These are phyloP conservation scores for Globisporangium irregulare DNA, from an alignment of 352 stramenopile genomes.

Conservation along the genomic window DNA sequence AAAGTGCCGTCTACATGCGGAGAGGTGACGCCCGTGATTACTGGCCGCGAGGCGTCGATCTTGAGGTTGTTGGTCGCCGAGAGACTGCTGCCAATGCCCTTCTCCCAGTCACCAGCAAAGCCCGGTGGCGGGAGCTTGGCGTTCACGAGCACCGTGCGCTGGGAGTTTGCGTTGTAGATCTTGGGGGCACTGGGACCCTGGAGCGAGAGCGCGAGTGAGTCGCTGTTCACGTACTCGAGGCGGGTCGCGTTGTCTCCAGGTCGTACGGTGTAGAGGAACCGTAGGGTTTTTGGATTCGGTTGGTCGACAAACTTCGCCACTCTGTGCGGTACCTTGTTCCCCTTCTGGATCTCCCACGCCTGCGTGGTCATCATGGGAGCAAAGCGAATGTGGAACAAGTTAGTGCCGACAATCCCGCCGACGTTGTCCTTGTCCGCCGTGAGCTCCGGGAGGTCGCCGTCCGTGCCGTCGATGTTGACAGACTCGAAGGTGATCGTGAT, in stretches of 20 bases:
- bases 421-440: constrained; percentile 47
- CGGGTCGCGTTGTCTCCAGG: constrained; percentile 48
- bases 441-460: constrained; percentile 67
- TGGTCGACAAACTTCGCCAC: constrained; percentile 32
- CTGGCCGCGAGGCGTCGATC: constrained; percentile 52
- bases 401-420: constrained; percentile 39
- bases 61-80: constrained; percentile 39
- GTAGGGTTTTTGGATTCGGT: constrained; percentile 33
- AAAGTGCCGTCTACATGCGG: constrained; percentile 62
- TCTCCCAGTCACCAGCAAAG: constrained; percentile 56
- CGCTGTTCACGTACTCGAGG: constrained; percentile 71
- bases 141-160: constrained; percentile 27
- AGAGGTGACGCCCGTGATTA: constrained; percentile 52
- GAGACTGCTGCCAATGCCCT: constrained; percentile 58
- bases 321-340: constrained; percentile 35
- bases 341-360: constrained; percentile 73
- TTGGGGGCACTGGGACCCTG: constrained; percentile 14
- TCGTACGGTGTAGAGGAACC: constrained; percentile 65
- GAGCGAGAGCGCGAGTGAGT: constrained; percentile 49
- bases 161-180: constrained; percentile 53
- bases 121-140: constrained; percentile 45
- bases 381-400: constrained; percentile 50
- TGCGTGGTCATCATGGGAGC: constrained; percentile 32
- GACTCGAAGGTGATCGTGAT: constrained; percentile 78
- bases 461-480: constrained; percentile 57